These are phyloP conservation scores for Lipomyces kockii DNA, from an alignment of 805 yeast genomes.

Conservation along the genomic window DNA sequence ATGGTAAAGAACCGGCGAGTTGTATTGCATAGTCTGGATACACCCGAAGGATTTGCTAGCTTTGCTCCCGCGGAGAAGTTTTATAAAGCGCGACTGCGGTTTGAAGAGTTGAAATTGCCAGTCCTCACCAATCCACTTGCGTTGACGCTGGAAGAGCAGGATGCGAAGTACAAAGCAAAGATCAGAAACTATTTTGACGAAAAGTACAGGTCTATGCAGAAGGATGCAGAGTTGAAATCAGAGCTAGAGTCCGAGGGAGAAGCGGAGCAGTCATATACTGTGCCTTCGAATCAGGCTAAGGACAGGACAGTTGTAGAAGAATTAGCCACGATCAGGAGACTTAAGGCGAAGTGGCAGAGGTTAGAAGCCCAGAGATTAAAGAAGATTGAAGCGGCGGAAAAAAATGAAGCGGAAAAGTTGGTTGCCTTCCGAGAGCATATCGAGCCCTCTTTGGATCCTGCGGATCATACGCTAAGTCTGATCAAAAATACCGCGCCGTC, in stretches of 20 bases:
- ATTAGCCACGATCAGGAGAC: neutral
- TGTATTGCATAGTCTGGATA: slow-evolving; percentile 15
- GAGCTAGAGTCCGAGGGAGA: neutral
- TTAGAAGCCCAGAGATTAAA: neutral
- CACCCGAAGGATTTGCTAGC: slow-evolving; percentile 32
- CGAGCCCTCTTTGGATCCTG: neutral
- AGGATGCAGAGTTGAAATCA: neutral
- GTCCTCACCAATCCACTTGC: slow-evolving; percentile 1
- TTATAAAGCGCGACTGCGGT: slow-evolving; percentile 9
- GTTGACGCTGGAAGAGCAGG: slow-evolving; percentile 5
- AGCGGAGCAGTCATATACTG: neutral
- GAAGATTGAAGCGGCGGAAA: neutral
- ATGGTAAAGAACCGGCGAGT: slow-evolving; percentile 12
- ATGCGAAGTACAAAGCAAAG: slow-evolving; percentile 4
- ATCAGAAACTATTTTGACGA: neutral
- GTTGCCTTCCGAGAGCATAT: neutral
- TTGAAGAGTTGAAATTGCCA: slow-evolving; percentile 23
- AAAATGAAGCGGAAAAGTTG: neutral
- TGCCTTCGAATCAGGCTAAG: neutral
- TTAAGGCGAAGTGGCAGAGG: neutral
- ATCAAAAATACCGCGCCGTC: neutral
- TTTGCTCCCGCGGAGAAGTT: slow-evolving; percentile 21
- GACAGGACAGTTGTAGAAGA: neutral
- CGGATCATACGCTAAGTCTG: neutral
- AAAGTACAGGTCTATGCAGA: neutral